These are phyloP conservation scores for Pittosporum tobira DNA, from an alignment of 129 eudicot genomes.

Conservation along the genomic window DNA sequence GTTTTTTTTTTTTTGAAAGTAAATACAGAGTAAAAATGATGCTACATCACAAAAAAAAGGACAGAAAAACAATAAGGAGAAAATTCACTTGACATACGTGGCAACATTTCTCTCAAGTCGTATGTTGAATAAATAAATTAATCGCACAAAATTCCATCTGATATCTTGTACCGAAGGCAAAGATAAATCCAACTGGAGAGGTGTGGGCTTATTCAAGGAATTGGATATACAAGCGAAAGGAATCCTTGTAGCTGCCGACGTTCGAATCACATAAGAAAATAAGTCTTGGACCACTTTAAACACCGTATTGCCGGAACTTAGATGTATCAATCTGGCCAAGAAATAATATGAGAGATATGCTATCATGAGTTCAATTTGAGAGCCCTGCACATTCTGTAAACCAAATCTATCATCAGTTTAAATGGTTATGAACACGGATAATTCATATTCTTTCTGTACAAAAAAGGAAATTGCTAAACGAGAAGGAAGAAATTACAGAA, in stretches of 20 bases:
- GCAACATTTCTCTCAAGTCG: conserved; percentile 95
- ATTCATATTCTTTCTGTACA: too few relatives aligned
- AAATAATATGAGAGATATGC: conserved; percentile 36
- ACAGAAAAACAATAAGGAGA: not conserved
- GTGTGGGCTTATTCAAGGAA: conserved; percentile 68
- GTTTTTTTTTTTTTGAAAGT: too few relatives aligned
- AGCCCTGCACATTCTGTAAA: conserved; percentile 39
- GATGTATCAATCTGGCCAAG: conserved; percentile 30
- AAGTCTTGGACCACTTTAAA: conserved; percentile 18
- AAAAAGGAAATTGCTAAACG: too few relatives aligned
- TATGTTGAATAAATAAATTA: conserved; percentile 70
- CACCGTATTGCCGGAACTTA: conserved; percentile 19
- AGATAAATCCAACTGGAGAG: conserved; percentile 76
- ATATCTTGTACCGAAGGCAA: conserved; percentile 71
- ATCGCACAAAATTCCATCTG: conserved; percentile 65
- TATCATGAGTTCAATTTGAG: conserved; percentile 36
- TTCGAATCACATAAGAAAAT: conserved; percentile 25
- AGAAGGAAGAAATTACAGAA: too few relatives aligned
- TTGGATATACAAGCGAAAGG: conserved; percentile 79
- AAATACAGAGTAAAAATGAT: not conserved
- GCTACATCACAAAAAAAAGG: not conserved
- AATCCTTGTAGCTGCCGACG: conserved; percentile 33
- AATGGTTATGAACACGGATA: too few relatives aligned
- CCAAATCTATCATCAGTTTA: conserved; percentile 19
- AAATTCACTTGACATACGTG: conserved; percentile 49